A percentile compares a stretch with the other conserved stretches of the same genome.
Conservation (phyloP, 2,329 filamentous ascomycete genomes). For the Byssoonygena ceratinophila region DNA sequence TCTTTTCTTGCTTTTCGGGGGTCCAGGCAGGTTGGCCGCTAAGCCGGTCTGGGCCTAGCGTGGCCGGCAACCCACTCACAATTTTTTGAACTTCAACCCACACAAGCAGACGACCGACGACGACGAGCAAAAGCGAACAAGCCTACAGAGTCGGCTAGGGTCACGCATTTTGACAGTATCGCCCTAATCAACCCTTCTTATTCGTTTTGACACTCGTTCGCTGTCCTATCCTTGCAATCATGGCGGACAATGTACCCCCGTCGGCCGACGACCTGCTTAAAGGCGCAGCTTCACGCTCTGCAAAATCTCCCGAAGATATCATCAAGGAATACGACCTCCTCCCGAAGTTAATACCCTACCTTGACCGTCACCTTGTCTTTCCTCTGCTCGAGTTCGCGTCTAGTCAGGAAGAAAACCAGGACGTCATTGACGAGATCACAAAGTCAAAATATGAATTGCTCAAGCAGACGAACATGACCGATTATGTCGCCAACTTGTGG, state of each 20-base stretch:
- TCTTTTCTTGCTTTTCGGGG: slow-evolving; percentile 5
- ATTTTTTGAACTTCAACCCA: slow-evolving; percentile 10
- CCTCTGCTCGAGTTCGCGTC: slow-evolving; percentile 87
- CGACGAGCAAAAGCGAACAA: not conserved
- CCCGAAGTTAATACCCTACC: slow-evolving; percentile 77
- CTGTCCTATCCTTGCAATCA: slow-evolving; percentile 27
- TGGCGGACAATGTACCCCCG: slow-evolving; percentile 43
- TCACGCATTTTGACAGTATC: not conserved
- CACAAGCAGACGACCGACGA: slow-evolving; percentile 4
- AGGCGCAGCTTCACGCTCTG: slow-evolving; percentile 39
- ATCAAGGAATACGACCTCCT: slow-evolving; percentile 68
- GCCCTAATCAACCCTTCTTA: slow-evolving; percentile 7
- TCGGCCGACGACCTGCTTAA: slow-evolving; percentile 42
- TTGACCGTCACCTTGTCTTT: slow-evolving; percentile 94
- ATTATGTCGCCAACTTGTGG: slow-evolving; percentile 88
- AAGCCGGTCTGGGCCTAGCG: slow-evolving; percentile 2
- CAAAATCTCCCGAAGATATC: slow-evolving; percentile 42
- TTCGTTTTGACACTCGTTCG: not conserved
- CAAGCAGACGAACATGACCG: slow-evolving; percentile 97
- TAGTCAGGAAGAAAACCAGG: slow-evolving; percentile 63
- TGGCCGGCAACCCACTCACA: not conserved
- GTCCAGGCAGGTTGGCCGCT: not conserved
- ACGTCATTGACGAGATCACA: slow-evolving; percentile 55
- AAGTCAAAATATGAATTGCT: slow-evolving; percentile 87
- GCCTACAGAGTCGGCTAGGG: not conserved